Percentiles rank a stretch among this genome's conserved stretches.
These are phyloP conservation scores for Pneumocystis carinii DNA, from an alignment of 1,139 yeast species.

Conservation along the genomic window DNA sequence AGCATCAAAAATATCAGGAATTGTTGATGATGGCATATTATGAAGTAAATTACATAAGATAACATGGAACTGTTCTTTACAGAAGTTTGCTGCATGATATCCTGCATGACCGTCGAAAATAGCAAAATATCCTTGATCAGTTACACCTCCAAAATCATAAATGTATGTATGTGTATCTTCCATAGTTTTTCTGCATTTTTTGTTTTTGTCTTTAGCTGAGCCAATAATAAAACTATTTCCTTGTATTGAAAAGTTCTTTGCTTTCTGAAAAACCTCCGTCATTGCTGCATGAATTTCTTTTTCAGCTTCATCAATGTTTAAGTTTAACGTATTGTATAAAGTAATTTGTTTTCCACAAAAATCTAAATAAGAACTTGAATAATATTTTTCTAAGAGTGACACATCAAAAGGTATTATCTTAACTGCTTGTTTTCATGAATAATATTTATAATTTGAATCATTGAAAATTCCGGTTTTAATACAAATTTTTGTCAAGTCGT, in stretches of 20 bases:
- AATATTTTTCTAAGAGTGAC: background rate
- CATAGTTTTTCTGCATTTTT: conserved; percentile 74
- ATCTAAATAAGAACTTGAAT: background rate
- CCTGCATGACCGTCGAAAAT: conserved; percentile 98
- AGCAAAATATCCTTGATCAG: conserved; percentile 93
- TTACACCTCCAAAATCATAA: conserved; percentile 74
- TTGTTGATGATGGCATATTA: conserved; percentile 18
- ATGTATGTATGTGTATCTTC: conserved; percentile 93
- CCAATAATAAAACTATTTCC: conserved; percentile 39
- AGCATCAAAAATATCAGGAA: conserved; percentile 24
- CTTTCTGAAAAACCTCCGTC: background rate
- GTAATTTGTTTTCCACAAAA: background rate
- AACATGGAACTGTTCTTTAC: conserved; percentile 75
- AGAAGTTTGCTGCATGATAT: conserved; percentile 83
- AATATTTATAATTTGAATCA: background rate
- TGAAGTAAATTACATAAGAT: conserved; percentile 41
- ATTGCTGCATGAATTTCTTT: background rate
- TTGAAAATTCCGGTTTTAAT: background rate
- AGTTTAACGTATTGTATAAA: background rate
- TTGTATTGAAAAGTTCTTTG: background rate
- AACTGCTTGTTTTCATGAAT: background rate
- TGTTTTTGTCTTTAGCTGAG: conserved; percentile 75
- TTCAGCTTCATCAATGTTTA: background rate
- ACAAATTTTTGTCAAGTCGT: too few relatives aligned
- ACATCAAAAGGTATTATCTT: background rate